Evolutionary conservation across 2,329 filamentous ascomycete species (phyloP).

Genomic region (Cladophialophora chaetospira): DNA sequence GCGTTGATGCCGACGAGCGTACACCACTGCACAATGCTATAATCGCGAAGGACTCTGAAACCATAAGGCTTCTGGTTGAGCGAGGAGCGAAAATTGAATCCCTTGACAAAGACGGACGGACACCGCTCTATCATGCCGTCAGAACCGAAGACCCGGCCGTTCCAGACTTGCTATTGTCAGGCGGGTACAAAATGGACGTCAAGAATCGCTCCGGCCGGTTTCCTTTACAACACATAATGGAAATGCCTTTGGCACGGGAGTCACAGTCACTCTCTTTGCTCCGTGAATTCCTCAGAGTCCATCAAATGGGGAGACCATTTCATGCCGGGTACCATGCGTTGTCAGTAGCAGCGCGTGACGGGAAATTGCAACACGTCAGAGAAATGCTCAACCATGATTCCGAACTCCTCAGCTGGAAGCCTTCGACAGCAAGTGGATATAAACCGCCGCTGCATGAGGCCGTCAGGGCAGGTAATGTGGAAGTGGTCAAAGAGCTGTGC

Average conservation of each 20-base stretch:
- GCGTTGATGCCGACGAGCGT: not conserved
- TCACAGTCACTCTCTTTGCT: not conserved
- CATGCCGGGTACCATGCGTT: not conserved
- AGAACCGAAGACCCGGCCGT: conserved; percentile 1
- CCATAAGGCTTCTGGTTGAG: conserved; percentile 4
- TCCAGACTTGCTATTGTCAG: not conserved
- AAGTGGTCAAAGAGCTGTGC: conserved; percentile 5
- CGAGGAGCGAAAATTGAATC: conserved; percentile 2
- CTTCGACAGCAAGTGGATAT: not conserved
- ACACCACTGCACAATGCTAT: conserved; percentile 11
- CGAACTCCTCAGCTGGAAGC: not conserved
- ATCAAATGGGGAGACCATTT: not conserved
- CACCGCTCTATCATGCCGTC: conserved; percentile 12
- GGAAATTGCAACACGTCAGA: not conserved
- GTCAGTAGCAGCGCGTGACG: not conserved
- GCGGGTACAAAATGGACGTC: not conserved
- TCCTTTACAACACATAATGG: not conserved
- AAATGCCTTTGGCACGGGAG: not conserved
- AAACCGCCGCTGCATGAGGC: not conserved
- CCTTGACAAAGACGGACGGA: conserved; percentile 8
- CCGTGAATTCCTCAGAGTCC: not conserved
- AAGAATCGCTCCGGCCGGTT: not conserved
- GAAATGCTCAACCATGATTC: not conserved
- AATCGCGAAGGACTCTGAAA: conserved; percentile 2
- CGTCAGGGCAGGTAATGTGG: not conserved